These are phyloP conservation scores for Globisporangium paroecandrum DNA, from an alignment of 352 stramenopile genomes.

Conservation along the genomic window DNA sequence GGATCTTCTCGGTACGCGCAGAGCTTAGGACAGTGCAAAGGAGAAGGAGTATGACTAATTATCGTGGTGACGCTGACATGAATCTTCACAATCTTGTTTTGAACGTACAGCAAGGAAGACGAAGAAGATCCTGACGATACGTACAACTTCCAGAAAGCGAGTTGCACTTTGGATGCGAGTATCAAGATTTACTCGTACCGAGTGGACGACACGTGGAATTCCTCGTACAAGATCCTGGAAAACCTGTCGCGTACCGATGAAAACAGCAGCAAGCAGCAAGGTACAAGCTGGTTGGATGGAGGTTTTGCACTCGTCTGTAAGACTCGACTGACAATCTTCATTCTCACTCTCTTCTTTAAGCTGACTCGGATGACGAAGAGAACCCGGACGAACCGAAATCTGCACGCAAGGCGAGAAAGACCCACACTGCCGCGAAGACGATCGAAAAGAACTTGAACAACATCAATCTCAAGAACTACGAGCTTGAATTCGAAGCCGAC, in stretches of 20 bases:
- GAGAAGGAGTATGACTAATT: neutral
- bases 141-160: slow-evolving; percentile 97
- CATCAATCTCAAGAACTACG: slow-evolving; percentile 84
- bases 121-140: slow-evolving; percentile 48
- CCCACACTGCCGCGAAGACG: slow-evolving; percentile 47
- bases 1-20: slow-evolving; percentile 48
- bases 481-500: slow-evolving; percentile 86
- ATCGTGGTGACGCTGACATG: slow-evolving; percentile 1
- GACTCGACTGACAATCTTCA: neutral
- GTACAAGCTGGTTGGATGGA: slow-evolving; percentile 8
- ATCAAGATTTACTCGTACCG: slow-evolving; percentile 99
- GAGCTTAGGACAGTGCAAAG: neutral
- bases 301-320: neutral
- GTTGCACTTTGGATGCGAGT: slow-evolving; percentile 96
- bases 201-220: slow-evolving; percentile 97
- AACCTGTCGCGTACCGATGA: slow-evolving; percentile 91
- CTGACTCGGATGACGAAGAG: slow-evolving; percentile 26
- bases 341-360: neutral
- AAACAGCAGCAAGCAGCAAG: slow-evolving; percentile 33
- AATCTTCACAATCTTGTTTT: neutral
- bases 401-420: slow-evolving; percentile 44
- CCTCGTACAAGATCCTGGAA: slow-evolving; percentile 97
- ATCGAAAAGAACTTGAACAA: slow-evolving; percentile 88
- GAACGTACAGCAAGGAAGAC: slow-evolving; percentile 19
- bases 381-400: slow-evolving; percentile 26